Conservation (phyloP, 768 basidiomycete genomes). For the Boletus sensibilis region DNA sequence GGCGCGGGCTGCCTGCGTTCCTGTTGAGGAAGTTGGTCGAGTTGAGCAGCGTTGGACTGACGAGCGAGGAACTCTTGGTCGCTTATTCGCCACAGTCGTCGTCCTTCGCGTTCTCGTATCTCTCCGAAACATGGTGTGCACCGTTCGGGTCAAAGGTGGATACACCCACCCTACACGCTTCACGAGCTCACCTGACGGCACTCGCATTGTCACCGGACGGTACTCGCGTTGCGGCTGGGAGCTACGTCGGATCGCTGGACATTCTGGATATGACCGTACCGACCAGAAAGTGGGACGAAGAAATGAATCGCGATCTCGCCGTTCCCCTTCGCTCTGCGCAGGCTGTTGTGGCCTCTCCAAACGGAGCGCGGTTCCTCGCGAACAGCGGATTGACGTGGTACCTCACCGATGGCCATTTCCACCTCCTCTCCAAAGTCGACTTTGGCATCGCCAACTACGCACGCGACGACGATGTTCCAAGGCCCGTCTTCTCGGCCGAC, state of each 20-base stretch:
- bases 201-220: conserved; percentile 22
- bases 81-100: background rate
- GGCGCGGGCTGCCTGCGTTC: background rate
- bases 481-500: conserved; percentile 6
- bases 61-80: background rate
- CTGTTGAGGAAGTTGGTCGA: background rate
- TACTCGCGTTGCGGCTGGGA: conserved; percentile 13
- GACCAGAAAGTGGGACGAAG: conserved; percentile 8
- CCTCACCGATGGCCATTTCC: background rate
- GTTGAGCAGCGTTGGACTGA: background rate
- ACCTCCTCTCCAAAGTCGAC: conserved; percentile 8
- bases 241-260: background rate
- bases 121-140: background rate
- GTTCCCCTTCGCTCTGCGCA: background rate
- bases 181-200: conserved; percentile 1
- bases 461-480: background rate
- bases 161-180: background rate
- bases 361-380: conserved; percentile 9
- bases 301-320: background rate
- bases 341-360: conserved; percentile 3
- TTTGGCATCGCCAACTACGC: background rate
- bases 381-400: background rate
- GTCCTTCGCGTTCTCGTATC: conserved; percentile 6
- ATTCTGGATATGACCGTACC: conserved; percentile 9
- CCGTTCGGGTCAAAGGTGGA: background rate